Evolutionary conservation across 495 filamentous ascomycete genomes (phyloP).

Genomic region (Hypoxylon trugodes): DNA sequence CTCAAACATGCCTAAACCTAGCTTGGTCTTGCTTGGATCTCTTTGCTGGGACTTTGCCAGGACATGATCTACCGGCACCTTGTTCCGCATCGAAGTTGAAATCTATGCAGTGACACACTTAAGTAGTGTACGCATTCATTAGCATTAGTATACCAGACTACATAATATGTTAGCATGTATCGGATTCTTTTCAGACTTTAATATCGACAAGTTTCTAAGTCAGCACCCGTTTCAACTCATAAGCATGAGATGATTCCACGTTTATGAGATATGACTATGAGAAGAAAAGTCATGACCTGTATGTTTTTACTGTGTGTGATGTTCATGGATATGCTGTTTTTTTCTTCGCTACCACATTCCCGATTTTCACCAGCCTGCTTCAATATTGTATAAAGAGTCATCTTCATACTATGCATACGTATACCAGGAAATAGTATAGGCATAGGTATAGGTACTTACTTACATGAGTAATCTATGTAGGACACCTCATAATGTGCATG

Average conservation of each 20-base stretch:
- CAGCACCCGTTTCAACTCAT: conserved; percentile 25
- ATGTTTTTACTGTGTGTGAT: conserved; percentile 20
- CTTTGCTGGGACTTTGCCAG: conserved; percentile 17
- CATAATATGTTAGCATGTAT: no score
- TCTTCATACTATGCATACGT: no score
- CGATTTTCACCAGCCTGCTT: no score
- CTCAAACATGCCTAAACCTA: conserved; percentile 29
- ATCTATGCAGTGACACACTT: conserved; percentile 17
- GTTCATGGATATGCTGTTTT: no score
- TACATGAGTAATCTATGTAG: no score
- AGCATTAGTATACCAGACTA: no score
- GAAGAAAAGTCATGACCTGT: not conserved
- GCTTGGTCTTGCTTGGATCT: conserved; percentile 4
- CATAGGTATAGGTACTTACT: no score
- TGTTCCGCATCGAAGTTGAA: conserved; percentile 18
- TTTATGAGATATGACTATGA: conserved; percentile 24
- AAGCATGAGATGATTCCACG: conserved; percentile 8
- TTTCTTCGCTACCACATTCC: no score
- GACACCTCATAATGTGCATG: no score
- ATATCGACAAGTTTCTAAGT: conserved; percentile 18
- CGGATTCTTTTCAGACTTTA: not conserved
- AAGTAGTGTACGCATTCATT: conserved; percentile 4
- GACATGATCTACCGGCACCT: conserved; percentile 25
- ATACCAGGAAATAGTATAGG: no score
- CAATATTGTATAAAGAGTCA: no score